Conservation (phyloP, 768 basidiomycete species). For the Leccinum boreale region DNA sequence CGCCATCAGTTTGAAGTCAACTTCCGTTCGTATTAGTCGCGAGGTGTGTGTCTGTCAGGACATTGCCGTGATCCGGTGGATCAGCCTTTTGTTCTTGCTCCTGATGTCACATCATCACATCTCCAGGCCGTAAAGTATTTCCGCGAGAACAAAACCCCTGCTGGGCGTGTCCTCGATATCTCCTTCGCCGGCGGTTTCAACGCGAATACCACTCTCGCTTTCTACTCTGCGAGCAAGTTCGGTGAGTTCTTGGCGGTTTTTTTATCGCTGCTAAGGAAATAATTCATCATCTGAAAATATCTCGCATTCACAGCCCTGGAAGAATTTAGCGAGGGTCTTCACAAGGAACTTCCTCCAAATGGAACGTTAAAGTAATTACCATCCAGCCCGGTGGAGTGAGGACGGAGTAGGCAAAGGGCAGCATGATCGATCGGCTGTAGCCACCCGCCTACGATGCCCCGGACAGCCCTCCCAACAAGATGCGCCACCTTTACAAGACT, state of each 20-base stretch:
- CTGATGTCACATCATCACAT: not conserved
- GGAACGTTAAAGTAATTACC: conserved; percentile 25
- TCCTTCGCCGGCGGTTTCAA: conserved; percentile 20
- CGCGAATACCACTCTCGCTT: conserved; percentile 15
- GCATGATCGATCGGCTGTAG: conserved; percentile 12
- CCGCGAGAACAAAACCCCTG: conserved; percentile 23
- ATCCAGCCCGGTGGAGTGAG: conserved; percentile 19
- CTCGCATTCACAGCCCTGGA: conserved; percentile 21
- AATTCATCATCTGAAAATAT: not conserved
- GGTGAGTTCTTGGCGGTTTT: conserved; percentile 1
- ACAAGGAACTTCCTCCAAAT: conserved; percentile 23
- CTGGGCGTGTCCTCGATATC: conserved; percentile 21
- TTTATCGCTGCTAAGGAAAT: too few species aligned
- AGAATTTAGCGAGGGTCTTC: conserved; percentile 22
- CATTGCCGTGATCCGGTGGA: too few species aligned
- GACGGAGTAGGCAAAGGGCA: conserved; percentile 21
- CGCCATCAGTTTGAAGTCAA: conserved; percentile 30
- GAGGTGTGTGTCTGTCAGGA: too few species aligned
- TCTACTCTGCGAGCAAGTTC: conserved; percentile 23
- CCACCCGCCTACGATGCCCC: conserved; percentile 16
- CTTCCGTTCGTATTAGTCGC: conserved; percentile 25
- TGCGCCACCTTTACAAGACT: conserved; percentile 10
- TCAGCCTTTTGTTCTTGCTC: not conserved
- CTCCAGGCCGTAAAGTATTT: conserved; percentile 28
- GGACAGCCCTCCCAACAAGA: conserved; percentile 13